Evolutionary conservation across 257 asterid genomes (phyloP), one percentile per base, ranked within the genome.

Genomic region (Nicotiana tabacum): DNA sequence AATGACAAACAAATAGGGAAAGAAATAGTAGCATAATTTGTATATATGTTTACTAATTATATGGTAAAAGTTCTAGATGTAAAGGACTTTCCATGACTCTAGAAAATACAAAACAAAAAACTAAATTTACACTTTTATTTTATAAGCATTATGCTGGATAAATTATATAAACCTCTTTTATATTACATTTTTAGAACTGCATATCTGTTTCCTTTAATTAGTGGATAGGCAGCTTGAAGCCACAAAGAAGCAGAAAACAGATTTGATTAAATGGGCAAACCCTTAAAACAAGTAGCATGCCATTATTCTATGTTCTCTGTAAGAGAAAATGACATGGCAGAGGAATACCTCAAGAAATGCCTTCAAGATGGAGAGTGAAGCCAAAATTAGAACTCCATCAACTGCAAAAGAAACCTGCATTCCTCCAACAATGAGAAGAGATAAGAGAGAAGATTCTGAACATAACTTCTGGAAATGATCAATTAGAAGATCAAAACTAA

Each of bases 261-360:
- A 72, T 74, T 74, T 48, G 39, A 33, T 27, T 4, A 48, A 48
- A 0, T 17, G 24, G 17, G 24, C 18, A 72, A 46, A 7, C 18
- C 58, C 43, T 24, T 48, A 74, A 70, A 74, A 24, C 60, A 43
- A 74, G 24, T n/a, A 74, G 27, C 62, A 21, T 24, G 37, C 16
- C 33, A 48, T 24, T 74, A 74, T 12, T 11, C 6, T 43, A 12
- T 9, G 77, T 43, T 43, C 48, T 8, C 48, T 43, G 46, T 6
- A 39, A 39, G 48, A 43, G 35, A 79, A 66, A 4, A 11, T 80
- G 65, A 18, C 43, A 76, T 16, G 77, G 58, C 78, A 37, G 68
- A 48, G 57, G 32, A 46, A 60, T 81, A 85, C 88, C 90, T 87
- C 90, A 51, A 87, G 90, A 67, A 87, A 86, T 43, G 90, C 88